Evolutionary conservation across 192 early-diverging fungal species (phyloP), one percentile per base, ranked within the genome.

Genomic region (Dissophora globulifera): DNA sequence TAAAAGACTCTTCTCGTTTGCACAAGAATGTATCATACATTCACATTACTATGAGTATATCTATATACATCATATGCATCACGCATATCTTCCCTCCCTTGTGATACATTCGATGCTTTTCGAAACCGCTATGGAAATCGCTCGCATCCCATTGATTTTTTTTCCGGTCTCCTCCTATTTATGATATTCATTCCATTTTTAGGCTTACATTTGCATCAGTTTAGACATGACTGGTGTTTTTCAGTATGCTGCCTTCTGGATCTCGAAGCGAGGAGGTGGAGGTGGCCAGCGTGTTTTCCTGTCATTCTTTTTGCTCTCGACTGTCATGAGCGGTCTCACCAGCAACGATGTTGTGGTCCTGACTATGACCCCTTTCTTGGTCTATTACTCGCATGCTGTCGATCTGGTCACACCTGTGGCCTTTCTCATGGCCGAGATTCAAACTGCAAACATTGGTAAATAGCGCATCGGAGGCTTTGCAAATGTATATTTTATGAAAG

Each of bases 271-370:
- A 19, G 90, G 86, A 48, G 88, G 89, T 1, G 58, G 64, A 3
- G 72, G 80, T 16, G 90, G 90, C 1, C 80, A 79, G 15, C 64
- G 83, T 48, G 68, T 93, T 19, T 93, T 93, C 59, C 63, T 88
- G 15, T 82, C 83, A 33, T 89, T 95, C 47, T 94, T 88, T 50
- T 63, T 90, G 0, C 80, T 95, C 22, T 89, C 87, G 23, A 83
- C 87, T 8, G 49, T 93, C 43, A 86, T 94, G 86, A 91, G 92
- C 15, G 84, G 79, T 1, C 59, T 95, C 29, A 88, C 93, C 0
- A 90, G 87, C 45, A 96, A 95, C 65, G 95, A 96, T 76, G 92
- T 93, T 17, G 93, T 93, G 8, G 87, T 96, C 25, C 72, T 96
- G 50, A 93, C 91, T 30, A 83, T 89, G 42, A 95, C 93, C 0